Evolutionary conservation across 1,284 basidiomycete genomes (phyloP), one percentile per base, ranked within the genome.

Genomic region (Ustilago shanxiensis): DNA sequence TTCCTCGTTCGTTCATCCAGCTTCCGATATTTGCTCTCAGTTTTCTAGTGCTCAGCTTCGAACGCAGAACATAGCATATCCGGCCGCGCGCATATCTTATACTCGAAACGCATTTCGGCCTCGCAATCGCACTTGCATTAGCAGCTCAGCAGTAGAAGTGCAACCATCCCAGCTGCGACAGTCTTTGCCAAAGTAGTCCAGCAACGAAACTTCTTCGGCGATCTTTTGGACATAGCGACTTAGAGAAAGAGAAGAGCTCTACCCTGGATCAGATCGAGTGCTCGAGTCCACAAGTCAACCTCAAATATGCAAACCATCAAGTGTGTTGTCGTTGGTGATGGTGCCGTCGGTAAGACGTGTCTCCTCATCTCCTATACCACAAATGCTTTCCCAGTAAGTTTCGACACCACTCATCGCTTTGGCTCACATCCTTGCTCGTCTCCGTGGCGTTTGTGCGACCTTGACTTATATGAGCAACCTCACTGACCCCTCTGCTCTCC

Each of bases 271-370:
- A 28, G 47, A 28, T 49, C 8, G 16, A 49, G 31, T 14, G 9
- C 20, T 3, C 1, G 10, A 11, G 28, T 33, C 24, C 33, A 28
- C 24, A 26, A 29, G 10, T 26, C 28, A 8, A 50, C 18, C 18
- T 28, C 11, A 44, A 73, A 55, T 24, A 83, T 83, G 81, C 81
- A 83, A 79, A 83, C 81, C 52, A 83, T 83, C 78, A 83, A 83
- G 47, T 83, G 81, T 69, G 84, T 85, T 49, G 84, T 85, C 54
- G 84, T 85, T 29, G 84, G 84, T 51, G 83, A 85, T 70, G 84
- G 84, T 83, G 84, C 84, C 58, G 83, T 85, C 61, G 84, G 84
- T 44, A 85, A 85, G 77, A 85, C 84, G 51, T 85, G 84, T 64
- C 75, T 85, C 18, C 75, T 85, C 47, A 85, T 85, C 70, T 83